These are phyloP conservation scores for Aquilaria agallochum DNA, from an alignment of 441 rosid species.

Conservation along the genomic window DNA sequence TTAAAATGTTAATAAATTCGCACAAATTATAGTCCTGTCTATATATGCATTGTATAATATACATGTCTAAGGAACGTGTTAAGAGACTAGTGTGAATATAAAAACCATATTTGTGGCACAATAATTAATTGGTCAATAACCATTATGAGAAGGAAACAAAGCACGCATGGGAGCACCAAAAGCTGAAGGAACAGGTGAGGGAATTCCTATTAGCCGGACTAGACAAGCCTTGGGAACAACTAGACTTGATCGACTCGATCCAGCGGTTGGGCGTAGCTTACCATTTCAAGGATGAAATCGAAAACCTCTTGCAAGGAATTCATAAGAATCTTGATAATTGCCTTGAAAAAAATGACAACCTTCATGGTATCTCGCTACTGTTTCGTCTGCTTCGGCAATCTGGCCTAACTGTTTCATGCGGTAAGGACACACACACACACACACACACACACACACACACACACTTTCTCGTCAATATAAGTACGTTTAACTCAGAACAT, in stretches of 20 bases:
- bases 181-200: constrained; percentile 15
- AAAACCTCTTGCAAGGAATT: constrained; percentile 2
- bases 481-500: too few species aligned
- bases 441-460: too few species aligned
- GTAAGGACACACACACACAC: neutral
- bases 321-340: too few species aligned
- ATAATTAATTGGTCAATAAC: too few species aligned
- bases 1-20: too few species aligned
- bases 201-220: neutral
- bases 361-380: constrained; percentile 9
- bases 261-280: constrained; percentile 18
- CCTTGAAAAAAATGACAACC: neutral
- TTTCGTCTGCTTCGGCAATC: constrained; percentile 21
- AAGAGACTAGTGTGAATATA: too few species aligned
- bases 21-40: too few species aligned
- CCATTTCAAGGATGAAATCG: constrained; percentile 18
- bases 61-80: too few species aligned
- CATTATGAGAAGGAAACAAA: neutral
- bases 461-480: too few species aligned
- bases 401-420: constrained; percentile 16
- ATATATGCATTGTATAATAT: too few species aligned
- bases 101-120: too few species aligned
- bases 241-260: constrained; percentile 11
- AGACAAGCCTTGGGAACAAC: neutral
- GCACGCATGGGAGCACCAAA: neutral